Percentiles rank a stretch among this genome's conserved stretches.
Conservation (phyloP, 306 rosid genomes). For the Comarum palustre region DNA sequence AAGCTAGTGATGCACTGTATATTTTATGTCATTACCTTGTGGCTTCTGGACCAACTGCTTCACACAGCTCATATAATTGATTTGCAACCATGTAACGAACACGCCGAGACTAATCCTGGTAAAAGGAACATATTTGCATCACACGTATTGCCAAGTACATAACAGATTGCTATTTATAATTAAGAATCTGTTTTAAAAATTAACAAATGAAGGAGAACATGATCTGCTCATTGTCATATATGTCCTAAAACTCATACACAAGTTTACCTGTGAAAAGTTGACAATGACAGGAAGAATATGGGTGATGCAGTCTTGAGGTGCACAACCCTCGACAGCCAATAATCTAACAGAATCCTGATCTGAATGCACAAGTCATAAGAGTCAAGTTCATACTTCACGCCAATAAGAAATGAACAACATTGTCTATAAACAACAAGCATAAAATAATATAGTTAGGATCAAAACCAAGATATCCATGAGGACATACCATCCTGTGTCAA, state of each 20-base stretch:
- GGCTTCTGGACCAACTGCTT: slow-evolving; percentile 97
- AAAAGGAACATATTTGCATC: slow-evolving; percentile 17
- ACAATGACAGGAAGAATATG: slow-evolving; percentile 96
- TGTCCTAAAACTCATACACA: background rate
- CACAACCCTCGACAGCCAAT: slow-evolving; percentile 98
- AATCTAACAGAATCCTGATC: slow-evolving; percentile 98
- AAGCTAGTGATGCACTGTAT: background rate
- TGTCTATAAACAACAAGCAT: background rate
- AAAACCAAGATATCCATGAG: background rate
- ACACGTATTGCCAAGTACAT: background rate
- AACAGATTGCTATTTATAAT: background rate
- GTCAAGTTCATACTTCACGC: background rate
- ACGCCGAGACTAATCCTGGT: slow-evolving; percentile 98
- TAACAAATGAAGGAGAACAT: background rate
- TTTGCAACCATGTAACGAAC: slow-evolving; percentile 99
- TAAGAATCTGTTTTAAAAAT: background rate
- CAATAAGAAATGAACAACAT: background rate
- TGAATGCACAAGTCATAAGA: slow-evolving; percentile 20
- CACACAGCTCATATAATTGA: slow-evolving; percentile 89
- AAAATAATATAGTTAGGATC: background rate
- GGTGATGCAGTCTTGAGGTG: slow-evolving; percentile 88
- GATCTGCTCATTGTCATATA: background rate
- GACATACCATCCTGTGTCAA: slow-evolving; percentile 88
- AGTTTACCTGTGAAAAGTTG: slow-evolving; percentile 86
- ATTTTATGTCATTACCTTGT: slow-evolving; percentile 55